Conservation (phyloP, 1,139 yeast species). For the Zygosaccharomyces sapae region DNA sequence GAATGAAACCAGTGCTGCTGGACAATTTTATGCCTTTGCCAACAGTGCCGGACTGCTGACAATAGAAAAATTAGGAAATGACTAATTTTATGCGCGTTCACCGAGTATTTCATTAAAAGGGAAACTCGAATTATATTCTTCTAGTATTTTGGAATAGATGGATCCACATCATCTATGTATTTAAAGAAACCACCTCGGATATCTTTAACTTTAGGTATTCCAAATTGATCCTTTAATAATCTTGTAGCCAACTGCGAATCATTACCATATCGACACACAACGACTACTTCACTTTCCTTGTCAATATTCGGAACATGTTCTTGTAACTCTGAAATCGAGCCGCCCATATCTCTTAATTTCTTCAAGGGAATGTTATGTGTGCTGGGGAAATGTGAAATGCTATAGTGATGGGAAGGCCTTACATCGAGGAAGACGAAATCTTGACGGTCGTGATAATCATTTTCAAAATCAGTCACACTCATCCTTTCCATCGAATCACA, state of each 20-base stretch:
- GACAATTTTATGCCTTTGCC: slow-evolving; percentile 63
- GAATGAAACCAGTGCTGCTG: slow-evolving; percentile 51
- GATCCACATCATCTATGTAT: slow-evolving; percentile 66
- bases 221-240: slow-evolving; percentile 48
- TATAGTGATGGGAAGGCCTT: slow-evolving; percentile 72
- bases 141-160: slow-evolving; percentile 63
- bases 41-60: slow-evolving; percentile 64
- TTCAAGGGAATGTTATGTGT: slow-evolving; percentile 65
- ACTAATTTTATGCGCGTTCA: background rate
- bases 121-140: background rate
- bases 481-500: slow-evolving; percentile 48
- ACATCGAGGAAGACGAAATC: slow-evolving; percentile 61
- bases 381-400: slow-evolving; percentile 56
- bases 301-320: slow-evolving; percentile 23
- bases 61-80: slow-evolving; percentile 49
- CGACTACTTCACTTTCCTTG: slow-evolving; percentile 29
- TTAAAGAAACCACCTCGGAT: slow-evolving; percentile 70
- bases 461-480: slow-evolving; percentile 44
- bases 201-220: slow-evolving; percentile 54
- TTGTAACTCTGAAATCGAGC: slow-evolving; percentile 24
- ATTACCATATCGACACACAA: slow-evolving; percentile 81
- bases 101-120: background rate
- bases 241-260: slow-evolving; percentile 80
- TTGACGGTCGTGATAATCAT: slow-evolving; percentile 15
- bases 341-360: slow-evolving; percentile 41